These are phyloP conservation scores for Prunus yedoensis DNA, from an alignment of 331 rosid species.

Conservation along the genomic window DNA sequence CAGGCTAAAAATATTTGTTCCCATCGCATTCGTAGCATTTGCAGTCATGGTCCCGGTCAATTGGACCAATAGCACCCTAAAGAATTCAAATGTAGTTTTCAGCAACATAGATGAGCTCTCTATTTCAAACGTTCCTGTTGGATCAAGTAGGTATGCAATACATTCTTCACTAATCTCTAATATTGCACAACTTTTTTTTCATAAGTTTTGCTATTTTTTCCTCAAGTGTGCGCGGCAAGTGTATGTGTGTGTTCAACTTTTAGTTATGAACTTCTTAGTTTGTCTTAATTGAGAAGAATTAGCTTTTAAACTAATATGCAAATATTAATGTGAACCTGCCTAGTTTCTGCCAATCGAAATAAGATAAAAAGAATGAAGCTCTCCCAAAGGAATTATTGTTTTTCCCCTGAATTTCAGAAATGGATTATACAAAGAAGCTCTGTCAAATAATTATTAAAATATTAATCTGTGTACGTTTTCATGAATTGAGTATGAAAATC, in stretches of 20 bases:
- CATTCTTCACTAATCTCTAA: not conserved
- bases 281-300: not conserved
- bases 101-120: conserved; percentile 89
- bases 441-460: not conserved
- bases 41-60: conserved; percentile 87
- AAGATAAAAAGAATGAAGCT: not conserved
- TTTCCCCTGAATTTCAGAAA: not conserved
- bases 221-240: not conserved
- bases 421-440: not conserved
- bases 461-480: not conserved
- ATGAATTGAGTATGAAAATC: not conserved
- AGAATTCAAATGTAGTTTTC: conserved; percentile 55
- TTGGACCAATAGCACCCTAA: conserved; percentile 81
- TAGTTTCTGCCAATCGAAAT: not conserved
- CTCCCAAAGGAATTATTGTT: not conserved
- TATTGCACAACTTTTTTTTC: not conserved
- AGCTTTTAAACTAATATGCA: not conserved
- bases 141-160: conserved; percentile 64
- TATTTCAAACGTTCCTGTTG: conserved; percentile 77
- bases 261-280: not conserved
- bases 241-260: not conserved
- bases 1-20: conserved; percentile 93
- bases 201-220: not conserved
- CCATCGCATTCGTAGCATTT: conserved; percentile 74
- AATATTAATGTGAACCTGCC: not conserved